Percentiles rank a stretch among this genome's conserved stretches.
Conservation (phyloP, 306 rosid genomes). For the Lagenaria siceraria region DNA sequence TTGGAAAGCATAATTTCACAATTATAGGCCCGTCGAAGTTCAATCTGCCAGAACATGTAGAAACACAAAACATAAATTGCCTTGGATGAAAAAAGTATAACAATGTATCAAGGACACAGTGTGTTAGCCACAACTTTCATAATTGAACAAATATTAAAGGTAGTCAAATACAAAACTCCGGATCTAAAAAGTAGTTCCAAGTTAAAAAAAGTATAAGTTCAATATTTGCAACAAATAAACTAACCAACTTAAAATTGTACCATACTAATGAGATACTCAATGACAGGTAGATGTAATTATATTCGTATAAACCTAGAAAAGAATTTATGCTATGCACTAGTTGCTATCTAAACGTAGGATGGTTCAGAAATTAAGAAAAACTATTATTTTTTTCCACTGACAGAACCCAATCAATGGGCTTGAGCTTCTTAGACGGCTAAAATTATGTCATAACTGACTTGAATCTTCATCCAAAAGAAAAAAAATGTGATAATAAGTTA, state of each 20-base stretch:
- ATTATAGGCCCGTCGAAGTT: conserved; percentile 90
- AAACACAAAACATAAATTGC: not conserved
- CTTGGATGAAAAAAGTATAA: not conserved
- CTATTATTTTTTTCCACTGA: not conserved
- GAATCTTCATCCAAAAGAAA: not conserved
- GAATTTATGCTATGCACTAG: not conserved
- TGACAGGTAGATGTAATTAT: not conserved
- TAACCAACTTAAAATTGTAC: not conserved
- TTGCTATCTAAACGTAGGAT: not conserved
- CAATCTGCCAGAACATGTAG: conserved; percentile 58
- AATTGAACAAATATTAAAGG: not conserved
- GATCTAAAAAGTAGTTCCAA: not conserved
- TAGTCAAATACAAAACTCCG: not conserved
- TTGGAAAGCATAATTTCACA: conserved; percentile 98
- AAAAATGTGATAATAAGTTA: not conserved
- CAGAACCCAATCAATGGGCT: not conserved
- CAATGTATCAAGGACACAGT: not conserved
- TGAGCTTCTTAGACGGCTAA: not conserved
- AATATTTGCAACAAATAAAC: not conserved
- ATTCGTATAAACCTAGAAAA: not conserved
- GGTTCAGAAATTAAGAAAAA: not conserved
- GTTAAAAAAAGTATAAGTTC: not conserved
- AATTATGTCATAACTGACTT: not conserved
- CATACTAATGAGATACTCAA: not conserved
- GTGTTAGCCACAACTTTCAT: not conserved